Evolutionary conservation across 2,329 filamentous ascomycete genomes (phyloP), one percentile per base, ranked within the genome.

Genomic region (Hypoxylon sp.): DNA sequence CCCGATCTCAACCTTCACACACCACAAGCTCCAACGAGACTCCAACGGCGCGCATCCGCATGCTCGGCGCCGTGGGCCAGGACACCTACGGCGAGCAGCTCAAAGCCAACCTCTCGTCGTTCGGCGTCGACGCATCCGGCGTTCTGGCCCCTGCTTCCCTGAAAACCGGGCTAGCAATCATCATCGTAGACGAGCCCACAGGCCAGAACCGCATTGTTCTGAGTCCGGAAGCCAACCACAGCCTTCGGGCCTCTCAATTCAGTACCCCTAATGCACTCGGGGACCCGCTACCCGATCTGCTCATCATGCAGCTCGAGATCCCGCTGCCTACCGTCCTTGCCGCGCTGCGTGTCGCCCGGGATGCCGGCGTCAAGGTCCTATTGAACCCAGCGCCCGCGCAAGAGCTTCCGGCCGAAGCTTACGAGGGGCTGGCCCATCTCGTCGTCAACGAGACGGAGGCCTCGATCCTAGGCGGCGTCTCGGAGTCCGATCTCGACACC

Each of bases 401-500:
- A 48, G 79, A 82, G 7, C 80, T 97, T 2, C 93, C 93, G 0
- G 83, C 83, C 0, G 84, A 88, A 29, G 89, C 88, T 7, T 96
- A 92, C 77, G 74, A 78, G 6, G 88, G 87, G 0, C 85, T 98
- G 32, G 89, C 89, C 46, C 93, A 97, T 75, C 84, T 98, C 47
- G 88, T 98, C 55, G 88, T 98, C 74, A 98, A 98, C 76, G 94
- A 98, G 83, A 96, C 91, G 0, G 94, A 98, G 82, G 93, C 94
- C 1, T 87, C 90, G 7, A 87, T 94, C 54, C 85, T 97, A 60
- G 89, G 88, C 0, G 88, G 87, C 1, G 82, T 83, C 60, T 73
- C 79, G 6, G 84, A 87, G 71, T 80, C 78, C 0, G 84, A 85
- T 24, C 82, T 89, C 57, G 85, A 87, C 29, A 76, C 77, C 13